Evolutionary conservation across 768 basidiomycete genomes (phyloP).

Genomic region (Obba rivulosa): DNA sequence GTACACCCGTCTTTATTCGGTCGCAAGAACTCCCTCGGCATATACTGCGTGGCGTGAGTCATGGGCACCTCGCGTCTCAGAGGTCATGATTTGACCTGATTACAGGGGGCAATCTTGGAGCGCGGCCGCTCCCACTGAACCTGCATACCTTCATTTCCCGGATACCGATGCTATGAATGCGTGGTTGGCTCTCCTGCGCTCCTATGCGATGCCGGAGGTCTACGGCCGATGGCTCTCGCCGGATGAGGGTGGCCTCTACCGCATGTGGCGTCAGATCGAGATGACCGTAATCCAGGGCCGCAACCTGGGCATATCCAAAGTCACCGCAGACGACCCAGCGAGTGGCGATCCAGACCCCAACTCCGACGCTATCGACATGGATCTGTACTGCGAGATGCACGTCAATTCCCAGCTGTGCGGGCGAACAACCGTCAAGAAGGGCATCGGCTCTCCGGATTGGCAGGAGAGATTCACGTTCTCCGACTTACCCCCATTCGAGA

Average conservation of each 20-base stretch:
- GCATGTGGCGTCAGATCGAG: conserved; percentile 84
- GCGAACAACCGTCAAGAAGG: conserved; percentile 69
- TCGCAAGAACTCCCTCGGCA: conserved; percentile 68
- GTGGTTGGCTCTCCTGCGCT: conserved; percentile 77
- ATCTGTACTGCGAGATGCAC: conserved; percentile 76
- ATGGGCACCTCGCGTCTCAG: background rate
- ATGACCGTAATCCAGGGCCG: conserved; percentile 70
- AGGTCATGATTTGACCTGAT: background rate
- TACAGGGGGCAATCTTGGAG: conserved; percentile 58
- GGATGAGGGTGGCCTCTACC: conserved; percentile 68
- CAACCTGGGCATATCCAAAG: conserved; percentile 43
- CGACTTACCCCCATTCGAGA: conserved; percentile 76
- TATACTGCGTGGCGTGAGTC: conserved; percentile 57
- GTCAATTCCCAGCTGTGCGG: conserved; percentile 64
- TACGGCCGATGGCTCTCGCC: conserved; percentile 57
- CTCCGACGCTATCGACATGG: conserved; percentile 53
- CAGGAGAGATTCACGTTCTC: conserved; percentile 71
- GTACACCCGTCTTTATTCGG: conserved; percentile 74
- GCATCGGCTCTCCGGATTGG: conserved; percentile 69
- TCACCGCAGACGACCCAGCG: background rate
- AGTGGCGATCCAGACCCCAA: conserved; percentile 6
- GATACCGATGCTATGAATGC: conserved; percentile 59
- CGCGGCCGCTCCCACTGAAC: conserved; percentile 46
- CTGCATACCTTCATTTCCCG: conserved; percentile 70
- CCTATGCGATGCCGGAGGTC: conserved; percentile 76